These are phyloP conservation scores for Brettanomyces custersianus DNA, from an alignment of 805 yeast species.

Conservation along the genomic window DNA sequence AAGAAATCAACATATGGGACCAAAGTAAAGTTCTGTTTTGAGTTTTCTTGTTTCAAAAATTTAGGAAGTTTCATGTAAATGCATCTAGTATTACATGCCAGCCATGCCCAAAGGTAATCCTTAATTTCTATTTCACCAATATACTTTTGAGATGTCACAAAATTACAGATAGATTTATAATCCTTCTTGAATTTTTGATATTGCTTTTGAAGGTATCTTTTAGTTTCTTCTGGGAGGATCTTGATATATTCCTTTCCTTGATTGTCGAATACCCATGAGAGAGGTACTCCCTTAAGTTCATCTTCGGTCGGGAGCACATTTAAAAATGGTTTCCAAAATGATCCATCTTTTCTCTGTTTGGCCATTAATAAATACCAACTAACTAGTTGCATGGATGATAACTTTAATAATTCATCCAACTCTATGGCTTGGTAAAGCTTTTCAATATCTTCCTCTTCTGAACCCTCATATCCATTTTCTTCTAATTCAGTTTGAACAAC, in stretches of 20 bases:
- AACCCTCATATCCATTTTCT: not conserved
- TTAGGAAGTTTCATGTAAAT: conserved; percentile 60
- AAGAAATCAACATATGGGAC: conserved; percentile 88
- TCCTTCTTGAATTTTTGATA: conserved; percentile 36
- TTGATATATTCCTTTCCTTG: not conserved
- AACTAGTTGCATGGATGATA: conserved; percentile 55
- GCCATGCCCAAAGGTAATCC: conserved; percentile 63
- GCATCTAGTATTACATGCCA: conserved; percentile 87
- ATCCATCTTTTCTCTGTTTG: conserved; percentile 24
- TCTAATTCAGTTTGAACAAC: not conserved
- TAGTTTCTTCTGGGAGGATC: conserved; percentile 36
- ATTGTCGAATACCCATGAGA: conserved; percentile 45
- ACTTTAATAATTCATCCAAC: conserved; percentile 26
- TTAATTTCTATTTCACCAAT: conserved; percentile 11
- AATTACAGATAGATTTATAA: conserved; percentile 24
- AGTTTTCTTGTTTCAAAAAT: conserved; percentile 25
- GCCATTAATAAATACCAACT: conserved; percentile 43
- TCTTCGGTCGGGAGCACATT: conserved; percentile 48
- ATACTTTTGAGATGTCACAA: not conserved
- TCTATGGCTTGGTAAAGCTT: conserved; percentile 8
- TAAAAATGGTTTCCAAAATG: conserved; percentile 66
- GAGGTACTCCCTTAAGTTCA: conserved; percentile 52
- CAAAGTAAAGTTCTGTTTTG: conserved; percentile 68
- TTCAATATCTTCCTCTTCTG: conserved; percentile 2
- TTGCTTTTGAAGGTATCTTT: conserved; percentile 33